phyloP scores from a whole-genome alignment of 768 basidiomycete species.

The Lanmaoa rubissima region DNA sequence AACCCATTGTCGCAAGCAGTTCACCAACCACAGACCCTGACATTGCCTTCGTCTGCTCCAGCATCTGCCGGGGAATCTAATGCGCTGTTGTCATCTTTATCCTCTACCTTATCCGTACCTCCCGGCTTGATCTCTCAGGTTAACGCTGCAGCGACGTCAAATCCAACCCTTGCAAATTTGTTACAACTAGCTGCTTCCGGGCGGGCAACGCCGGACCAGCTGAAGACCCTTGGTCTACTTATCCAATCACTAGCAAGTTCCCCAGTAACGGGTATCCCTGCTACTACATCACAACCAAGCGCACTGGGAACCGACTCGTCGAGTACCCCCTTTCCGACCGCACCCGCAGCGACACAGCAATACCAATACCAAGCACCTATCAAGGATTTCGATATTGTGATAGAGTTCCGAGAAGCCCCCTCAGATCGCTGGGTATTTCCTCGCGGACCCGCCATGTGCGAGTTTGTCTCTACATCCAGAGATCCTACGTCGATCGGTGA shows the following conservation, averaged over 20 bases:
- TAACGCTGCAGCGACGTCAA: slow-evolving; percentile 59
- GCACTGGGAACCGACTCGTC: slow-evolving; percentile 5
- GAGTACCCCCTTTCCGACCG: slow-evolving; percentile 14
- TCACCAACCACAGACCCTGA: slow-evolving; percentile 23
- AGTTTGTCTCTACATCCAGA: slow-evolving; percentile 32
- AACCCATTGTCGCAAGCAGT: slow-evolving; percentile 30
- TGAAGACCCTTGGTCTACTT: slow-evolving; percentile 68
- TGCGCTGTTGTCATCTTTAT: slow-evolving; percentile 45
- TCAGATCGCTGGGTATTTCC: slow-evolving; percentile 70
- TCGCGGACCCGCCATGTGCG: slow-evolving; percentile 52
- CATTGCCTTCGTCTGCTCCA: slow-evolving; percentile 13
- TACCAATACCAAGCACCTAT: slow-evolving; percentile 32
- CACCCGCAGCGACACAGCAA: slow-evolving; percentile 15
- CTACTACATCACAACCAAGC: slow-evolving; percentile 9
- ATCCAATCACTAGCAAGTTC: slow-evolving; percentile 60
- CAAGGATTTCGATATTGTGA: slow-evolving; percentile 68
- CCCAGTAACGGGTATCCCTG: not conserved
- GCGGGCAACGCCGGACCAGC: slow-evolving; percentile 59
- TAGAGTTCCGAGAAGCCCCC: slow-evolving; percentile 66
- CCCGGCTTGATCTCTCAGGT: slow-evolving; percentile 61
- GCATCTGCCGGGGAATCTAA: slow-evolving; percentile 33
- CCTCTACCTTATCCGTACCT: slow-evolving; percentile 48
- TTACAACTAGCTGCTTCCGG: slow-evolving; percentile 64
- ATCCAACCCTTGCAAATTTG: slow-evolving; percentile 66
- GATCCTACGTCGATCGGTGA: slow-evolving; percentile 23